A percentile compares a stretch with the other conserved stretches of the same genome.
These are phyloP conservation scores for Rhododendron griersonianum DNA, from an alignment of 148 eudicot genomes.

Conservation along the genomic window DNA sequence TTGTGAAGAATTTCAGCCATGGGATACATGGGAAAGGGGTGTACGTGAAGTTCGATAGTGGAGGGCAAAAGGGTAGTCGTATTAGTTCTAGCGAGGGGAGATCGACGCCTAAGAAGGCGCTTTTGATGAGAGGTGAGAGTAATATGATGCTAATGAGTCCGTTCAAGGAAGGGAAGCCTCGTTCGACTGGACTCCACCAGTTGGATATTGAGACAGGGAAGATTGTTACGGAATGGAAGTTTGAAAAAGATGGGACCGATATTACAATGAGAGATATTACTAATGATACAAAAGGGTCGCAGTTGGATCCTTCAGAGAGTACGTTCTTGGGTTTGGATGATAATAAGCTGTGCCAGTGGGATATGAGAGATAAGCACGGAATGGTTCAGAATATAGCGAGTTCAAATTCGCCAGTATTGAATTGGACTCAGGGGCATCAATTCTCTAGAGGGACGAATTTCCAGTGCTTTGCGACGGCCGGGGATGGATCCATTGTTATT, in stretches of 20 bases:
- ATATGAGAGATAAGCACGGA: constrained; percentile 84
- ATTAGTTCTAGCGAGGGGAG: constrained; percentile 15
- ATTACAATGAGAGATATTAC: constrained; percentile 85
- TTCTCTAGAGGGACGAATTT: constrained; percentile 89
- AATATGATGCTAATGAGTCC: constrained; percentile 96
- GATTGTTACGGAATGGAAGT: constrained; percentile 88
- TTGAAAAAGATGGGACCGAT: constrained; percentile 84
- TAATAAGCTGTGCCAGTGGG: constrained; percentile 88
- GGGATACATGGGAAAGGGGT: constrained; percentile 99
- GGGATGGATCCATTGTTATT: constrained; percentile 95
- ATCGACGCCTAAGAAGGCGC: constrained; percentile 67
- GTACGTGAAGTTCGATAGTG: constrained; percentile 56
- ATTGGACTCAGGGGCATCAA: constrained; percentile 94
- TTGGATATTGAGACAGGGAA: constrained; percentile 92
- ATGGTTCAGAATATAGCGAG: constrained; percentile 59
- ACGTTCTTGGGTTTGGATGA: constrained; percentile 96
- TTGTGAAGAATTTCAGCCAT: constrained; percentile 87
- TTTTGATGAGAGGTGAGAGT: constrained; percentile 87
- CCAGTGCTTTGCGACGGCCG: constrained; percentile 91
- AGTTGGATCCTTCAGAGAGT: constrained; percentile 81
- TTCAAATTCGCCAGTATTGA: constrained; percentile 60
- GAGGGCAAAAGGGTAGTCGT: constrained; percentile 9
- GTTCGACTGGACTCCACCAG: constrained; percentile 66
- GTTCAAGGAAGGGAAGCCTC: constrained; percentile 63
- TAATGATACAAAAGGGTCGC: constrained; percentile 76